Evolutionary conservation across 768 basidiomycete species (phyloP).

Genomic region (Lentinus tigrinus): DNA sequence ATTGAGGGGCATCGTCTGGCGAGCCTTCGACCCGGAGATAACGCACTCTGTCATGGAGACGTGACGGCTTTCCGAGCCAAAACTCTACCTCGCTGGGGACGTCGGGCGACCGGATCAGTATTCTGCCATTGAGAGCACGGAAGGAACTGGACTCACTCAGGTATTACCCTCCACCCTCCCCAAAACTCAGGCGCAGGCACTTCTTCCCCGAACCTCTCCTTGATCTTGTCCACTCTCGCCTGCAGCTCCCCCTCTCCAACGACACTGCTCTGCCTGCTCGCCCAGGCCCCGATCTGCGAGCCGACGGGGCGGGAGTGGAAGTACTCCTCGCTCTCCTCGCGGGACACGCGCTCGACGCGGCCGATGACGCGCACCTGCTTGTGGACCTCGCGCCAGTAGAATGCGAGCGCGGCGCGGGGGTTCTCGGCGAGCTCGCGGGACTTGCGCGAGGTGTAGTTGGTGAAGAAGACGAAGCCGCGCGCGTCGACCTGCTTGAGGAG

Average conservation of each 20-base stretch:
- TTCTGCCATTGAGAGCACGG: background rate
- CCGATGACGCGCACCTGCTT: conserved; percentile 84
- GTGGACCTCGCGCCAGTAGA: conserved; percentile 89
- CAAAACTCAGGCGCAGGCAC: conserved; percentile 87
- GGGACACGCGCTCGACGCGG: conserved; percentile 71
- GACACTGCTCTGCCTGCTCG: conserved; percentile 82
- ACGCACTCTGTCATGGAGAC: conserved; percentile 86
- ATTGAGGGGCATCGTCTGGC: conserved; percentile 50
- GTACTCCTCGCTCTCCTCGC: conserved; percentile 78
- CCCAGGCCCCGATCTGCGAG: conserved; percentile 90
- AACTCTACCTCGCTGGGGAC: conserved; percentile 85
- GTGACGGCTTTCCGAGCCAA: conserved; percentile 95
- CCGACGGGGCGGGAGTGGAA: conserved; percentile 80
- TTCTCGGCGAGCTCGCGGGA: conserved; percentile 76
- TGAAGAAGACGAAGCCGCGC: conserved; percentile 93
- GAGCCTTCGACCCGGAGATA: conserved; percentile 59
- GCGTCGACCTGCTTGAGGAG: conserved; percentile 89
- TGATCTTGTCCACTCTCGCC: conserved; percentile 54
- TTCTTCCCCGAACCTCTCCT: conserved; percentile 55
- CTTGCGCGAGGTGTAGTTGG: conserved; percentile 95
- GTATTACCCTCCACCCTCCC: conserved; percentile 97
- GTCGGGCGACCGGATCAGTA: background rate
- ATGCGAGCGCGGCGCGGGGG: conserved; percentile 77
- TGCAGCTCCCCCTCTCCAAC: conserved; percentile 74
- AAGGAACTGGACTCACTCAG: conserved; percentile 55